Percentiles rank a stretch among this genome's conserved stretches.
Conservation (phyloP, 2,329 filamentous ascomycete genomes). For the Ophiocordyceps unilateralis region DNA sequence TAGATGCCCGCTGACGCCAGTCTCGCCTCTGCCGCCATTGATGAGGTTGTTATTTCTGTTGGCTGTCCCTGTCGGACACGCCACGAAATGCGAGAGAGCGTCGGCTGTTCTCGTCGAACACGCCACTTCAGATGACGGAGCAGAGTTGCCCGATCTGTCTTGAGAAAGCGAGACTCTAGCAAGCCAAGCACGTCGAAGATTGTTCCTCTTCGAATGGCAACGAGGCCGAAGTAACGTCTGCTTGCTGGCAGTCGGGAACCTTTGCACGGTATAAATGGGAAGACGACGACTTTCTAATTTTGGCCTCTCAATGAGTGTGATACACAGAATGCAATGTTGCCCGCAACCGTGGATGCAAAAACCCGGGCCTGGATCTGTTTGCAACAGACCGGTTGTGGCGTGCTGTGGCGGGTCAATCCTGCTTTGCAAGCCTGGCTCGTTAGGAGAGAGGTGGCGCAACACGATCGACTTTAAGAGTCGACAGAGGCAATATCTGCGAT, state of each 20-base stretch:
- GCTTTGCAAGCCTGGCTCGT: not conserved
- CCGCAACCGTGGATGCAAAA: not conserved
- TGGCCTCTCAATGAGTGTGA: not conserved
- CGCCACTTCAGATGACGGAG: not conserved
- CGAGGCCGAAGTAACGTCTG: no score
- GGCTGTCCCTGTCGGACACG: not conserved
- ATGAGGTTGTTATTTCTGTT: not conserved
- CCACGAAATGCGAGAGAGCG: not conserved
- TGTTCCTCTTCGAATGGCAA: no score
- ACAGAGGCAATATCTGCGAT: not conserved
- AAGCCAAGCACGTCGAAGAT: no score
- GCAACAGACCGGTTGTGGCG: not conserved
- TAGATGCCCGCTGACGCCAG: not conserved
- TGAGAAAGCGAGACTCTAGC: no score
- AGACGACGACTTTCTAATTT: not conserved
- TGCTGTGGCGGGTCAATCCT: not conserved
- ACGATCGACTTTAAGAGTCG: no score
- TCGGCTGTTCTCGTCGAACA: not conserved
- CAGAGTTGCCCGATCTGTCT: no score
- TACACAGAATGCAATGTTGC: not conserved
- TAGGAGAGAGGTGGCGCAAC: not conserved
- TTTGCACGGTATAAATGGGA: no score
- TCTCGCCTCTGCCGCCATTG: not conserved
- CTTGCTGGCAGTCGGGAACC: no score
- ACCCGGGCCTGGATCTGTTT: not conserved